phyloP scores from a whole-genome alignment of 139 green algal species.

The Volvox africanus region DNA sequence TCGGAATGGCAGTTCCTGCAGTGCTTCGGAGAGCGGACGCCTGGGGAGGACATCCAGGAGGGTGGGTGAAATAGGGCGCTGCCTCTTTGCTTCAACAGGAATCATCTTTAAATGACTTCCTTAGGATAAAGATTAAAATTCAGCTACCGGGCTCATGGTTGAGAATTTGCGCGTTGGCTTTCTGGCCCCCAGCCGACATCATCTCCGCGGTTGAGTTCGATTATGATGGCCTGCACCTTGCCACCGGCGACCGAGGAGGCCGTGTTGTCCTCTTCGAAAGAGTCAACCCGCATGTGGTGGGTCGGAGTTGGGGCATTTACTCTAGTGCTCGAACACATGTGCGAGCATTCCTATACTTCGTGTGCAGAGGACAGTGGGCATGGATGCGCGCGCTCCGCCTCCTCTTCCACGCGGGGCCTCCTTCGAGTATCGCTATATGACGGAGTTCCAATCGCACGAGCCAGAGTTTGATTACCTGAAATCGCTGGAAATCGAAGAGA shows the following conservation, averaged over 20 bases:
- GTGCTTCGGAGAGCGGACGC: slow-evolving; percentile 96
- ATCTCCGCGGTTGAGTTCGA: slow-evolving; percentile 99
- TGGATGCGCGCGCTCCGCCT: slow-evolving; percentile 63
- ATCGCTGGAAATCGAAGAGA: slow-evolving; percentile 99
- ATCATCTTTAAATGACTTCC: neutral
- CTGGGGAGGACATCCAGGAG: slow-evolving; percentile 96
- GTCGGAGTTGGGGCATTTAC: slow-evolving; percentile 21
- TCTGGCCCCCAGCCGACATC: slow-evolving; percentile 90
- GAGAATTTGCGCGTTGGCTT: slow-evolving; percentile 4
- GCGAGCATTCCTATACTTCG: neutral
- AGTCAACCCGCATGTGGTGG: slow-evolving; percentile 67
- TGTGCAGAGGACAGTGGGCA: slow-evolving; percentile 55
- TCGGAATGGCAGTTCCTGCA: slow-evolving; percentile 95
- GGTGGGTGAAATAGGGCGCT: slow-evolving; percentile 68
- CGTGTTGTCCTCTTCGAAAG: slow-evolving; percentile 98
- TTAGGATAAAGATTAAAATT: neutral
- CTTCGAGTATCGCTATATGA: slow-evolving; percentile 96
- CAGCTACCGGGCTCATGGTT: neutral
- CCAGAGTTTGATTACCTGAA: slow-evolving; percentile 99
- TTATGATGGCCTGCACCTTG: slow-evolving; percentile 89
- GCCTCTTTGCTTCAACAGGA: neutral
- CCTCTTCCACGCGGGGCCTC: slow-evolving; percentile 53
- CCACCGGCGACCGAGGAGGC: slow-evolving; percentile 96
- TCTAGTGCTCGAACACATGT: slow-evolving; percentile 24
- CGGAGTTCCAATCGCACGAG: slow-evolving; percentile 99